Evolutionary conservation across 441 rosid genomes (phyloP), one percentile per base, ranked within the genome.

Genomic region (Oxalis stricta): DNA sequence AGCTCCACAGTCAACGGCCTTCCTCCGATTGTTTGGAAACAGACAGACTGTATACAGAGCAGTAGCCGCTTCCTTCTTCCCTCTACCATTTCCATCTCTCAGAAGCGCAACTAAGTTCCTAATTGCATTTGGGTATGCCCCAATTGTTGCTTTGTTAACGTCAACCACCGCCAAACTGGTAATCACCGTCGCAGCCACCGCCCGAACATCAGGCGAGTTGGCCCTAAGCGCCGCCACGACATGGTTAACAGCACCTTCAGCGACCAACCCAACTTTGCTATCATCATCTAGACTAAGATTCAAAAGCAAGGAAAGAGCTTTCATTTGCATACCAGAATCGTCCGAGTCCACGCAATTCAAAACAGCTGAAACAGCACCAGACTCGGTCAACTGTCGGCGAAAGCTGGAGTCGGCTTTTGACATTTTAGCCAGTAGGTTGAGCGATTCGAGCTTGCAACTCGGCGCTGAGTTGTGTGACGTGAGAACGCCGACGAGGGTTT

Each of bases 111-210:
- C 77, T 23, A 89, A 61, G 4, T 74, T 60, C 21, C 58, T 46
- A 46, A 89, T 76, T 30, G 82, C 96, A 38, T 56, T 60, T 1
- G 96, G 94, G 48, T 74, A 73, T 2, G 77, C 77, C 0, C 98
- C 98, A 32, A 91, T 81, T 4, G 82, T 81, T 3, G 95, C 95
- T 55, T 91, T 91, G 45, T 91, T 91, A 37, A 86, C 98, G 57
- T 91, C 93, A 1, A 91, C 91, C 0, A 86, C 91, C 2, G 96
- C 95, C 38, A 91, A 56, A 41, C 98, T 83, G 14, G 98, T 91
- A 38, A 91, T 42, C 26, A 91, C 46, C 4, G 98, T 86, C 12
- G 96, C 92, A 2, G 83, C 98, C n/a, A 76, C 39, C 0, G 96
- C 96, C 39, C 87, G 73, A 16, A 80, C 63, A 50, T 70, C 65